These are phyloP conservation scores for Oryza brachyantha DNA, from an alignment of 176 grass and related monocot genomes.

Conservation along the genomic window DNA sequence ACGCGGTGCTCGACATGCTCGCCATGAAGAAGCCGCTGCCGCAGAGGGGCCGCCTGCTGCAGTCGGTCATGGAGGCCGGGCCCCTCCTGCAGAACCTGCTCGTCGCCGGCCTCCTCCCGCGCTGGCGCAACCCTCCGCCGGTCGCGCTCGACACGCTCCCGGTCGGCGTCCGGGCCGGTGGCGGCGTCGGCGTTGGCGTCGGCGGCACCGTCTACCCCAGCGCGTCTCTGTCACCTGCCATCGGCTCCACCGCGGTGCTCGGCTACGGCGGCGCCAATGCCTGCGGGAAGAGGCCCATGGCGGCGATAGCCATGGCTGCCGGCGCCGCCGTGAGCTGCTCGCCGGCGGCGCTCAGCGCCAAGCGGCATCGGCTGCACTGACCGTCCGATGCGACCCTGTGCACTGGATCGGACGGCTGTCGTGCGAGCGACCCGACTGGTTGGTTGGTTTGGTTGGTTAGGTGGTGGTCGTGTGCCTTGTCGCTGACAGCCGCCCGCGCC, in stretches of 20 bases:
- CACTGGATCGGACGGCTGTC: neutral
- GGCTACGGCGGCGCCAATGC: slow-evolving; percentile 7
- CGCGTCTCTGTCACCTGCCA: neutral
- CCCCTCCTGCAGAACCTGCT: slow-evolving; percentile 77
- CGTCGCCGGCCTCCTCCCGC: slow-evolving; percentile 70
- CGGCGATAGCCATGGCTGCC: slow-evolving; percentile 7
- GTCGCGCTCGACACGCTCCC: slow-evolving; percentile 44
- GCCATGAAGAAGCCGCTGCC: slow-evolving; percentile 56
- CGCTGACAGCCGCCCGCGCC: neutral
- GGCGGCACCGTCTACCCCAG: neutral
- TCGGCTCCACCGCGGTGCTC: neutral
- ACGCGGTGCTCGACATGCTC: slow-evolving; percentile 46
- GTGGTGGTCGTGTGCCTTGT: neutral
- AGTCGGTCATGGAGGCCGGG: slow-evolving; percentile 67
- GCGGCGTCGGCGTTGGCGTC: neutral
- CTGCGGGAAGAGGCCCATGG: slow-evolving; percentile 39
- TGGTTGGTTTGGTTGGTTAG: neutral
- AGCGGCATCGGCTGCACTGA: slow-evolving; percentile 55
- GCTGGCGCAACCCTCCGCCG: slow-evolving; percentile 80
- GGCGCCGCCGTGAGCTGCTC: slow-evolving; percentile 10
- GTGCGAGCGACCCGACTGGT: neutral
- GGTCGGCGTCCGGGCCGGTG: neutral
- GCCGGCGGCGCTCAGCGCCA: slow-evolving; percentile 30
- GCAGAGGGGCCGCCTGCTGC: slow-evolving; percentile 56
- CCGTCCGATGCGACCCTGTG: neutral